Evolutionary conservation across 441 rosid genomes (phyloP).

Genomic region (Dalechampia spathulata): DNA sequence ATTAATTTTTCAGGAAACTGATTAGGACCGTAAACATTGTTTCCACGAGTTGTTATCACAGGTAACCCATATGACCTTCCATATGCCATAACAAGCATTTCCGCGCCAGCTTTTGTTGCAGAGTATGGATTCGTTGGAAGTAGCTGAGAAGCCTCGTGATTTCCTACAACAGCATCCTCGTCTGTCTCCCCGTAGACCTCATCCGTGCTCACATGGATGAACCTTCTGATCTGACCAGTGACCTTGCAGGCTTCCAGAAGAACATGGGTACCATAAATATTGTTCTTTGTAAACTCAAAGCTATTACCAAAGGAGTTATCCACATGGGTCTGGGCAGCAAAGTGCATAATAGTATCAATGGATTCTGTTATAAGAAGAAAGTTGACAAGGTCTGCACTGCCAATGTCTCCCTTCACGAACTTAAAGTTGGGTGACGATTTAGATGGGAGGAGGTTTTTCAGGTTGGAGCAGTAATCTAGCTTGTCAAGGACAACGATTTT

Average conservation of each 20-base stretch:
- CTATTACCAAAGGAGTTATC: conserved; percentile 44
- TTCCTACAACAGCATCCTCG: conserved; percentile 42
- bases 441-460: conserved; percentile 63
- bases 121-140: conserved; percentile 46
- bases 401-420: conserved; percentile 56
- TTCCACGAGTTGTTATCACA: conserved; percentile 44
- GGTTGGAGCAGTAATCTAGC: conserved; percentile 80
- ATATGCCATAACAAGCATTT: conserved; percentile 51
- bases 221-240: conserved; percentile 45
- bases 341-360: conserved; percentile 42
- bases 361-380: conserved; percentile 39
- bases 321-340: no score
- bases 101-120: conserved; percentile 48
- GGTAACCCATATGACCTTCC: conserved; percentile 46
- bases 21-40: conserved; percentile 48
- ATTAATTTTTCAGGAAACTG: conserved; percentile 47
- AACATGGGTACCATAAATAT: conserved; percentile 42
- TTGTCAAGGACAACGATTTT: conserved; percentile 87
- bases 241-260: conserved; percentile 49
- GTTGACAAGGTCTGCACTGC: conserved; percentile 47
- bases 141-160: conserved; percentile 45
- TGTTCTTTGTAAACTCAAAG: conserved; percentile 47
- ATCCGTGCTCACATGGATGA: conserved; percentile 48
- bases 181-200: conserved; percentile 50
- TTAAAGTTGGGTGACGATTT: conserved; percentile 70